These are phyloP conservation scores for Acanthamoeba royreba DNA, from an alignment of 208 protist genomes.

Conservation along the genomic window DNA sequence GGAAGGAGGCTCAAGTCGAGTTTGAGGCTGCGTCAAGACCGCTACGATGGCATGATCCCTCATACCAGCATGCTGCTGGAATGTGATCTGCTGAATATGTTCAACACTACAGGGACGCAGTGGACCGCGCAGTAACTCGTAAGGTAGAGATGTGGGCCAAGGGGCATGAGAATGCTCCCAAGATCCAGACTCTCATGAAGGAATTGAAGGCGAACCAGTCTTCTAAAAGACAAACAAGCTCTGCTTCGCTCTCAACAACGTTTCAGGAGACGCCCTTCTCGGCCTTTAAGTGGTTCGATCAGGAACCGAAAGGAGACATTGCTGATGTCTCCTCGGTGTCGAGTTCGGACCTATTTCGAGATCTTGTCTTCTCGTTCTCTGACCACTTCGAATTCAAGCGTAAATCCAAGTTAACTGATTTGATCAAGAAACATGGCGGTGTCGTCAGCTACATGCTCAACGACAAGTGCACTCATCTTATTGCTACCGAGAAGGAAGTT, in stretches of 20 bases:
- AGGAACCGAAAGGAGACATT: neutral
- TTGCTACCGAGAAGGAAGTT: neutral
- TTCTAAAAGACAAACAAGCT: neutral
- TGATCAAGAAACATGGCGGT: neutral
- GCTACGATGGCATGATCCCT: neutral
- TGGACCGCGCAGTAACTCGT: neutral
- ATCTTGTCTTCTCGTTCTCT: neutral
- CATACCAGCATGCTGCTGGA: neutral
- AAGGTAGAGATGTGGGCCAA: neutral
- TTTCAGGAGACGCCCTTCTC: neutral
- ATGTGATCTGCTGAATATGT: neutral
- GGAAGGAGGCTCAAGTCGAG: neutral
- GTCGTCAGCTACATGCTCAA: neutral
- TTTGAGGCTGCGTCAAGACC: neutral
- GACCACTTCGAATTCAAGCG: neutral
- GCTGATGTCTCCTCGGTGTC: neutral
- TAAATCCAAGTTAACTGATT: neutral
- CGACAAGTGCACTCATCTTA: neutral
- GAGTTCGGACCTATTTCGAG: neutral
- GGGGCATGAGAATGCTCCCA: neutral
- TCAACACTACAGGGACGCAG: neutral
- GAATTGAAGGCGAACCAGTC: neutral
- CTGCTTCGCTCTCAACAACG: neutral
- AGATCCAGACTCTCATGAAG: neutral
- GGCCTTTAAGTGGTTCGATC: neutral